Percentiles rank a stretch among this genome's conserved stretches.
Conservation (phyloP, 495 filamentous ascomycete genomes). For the Aspergillus affinis region DNA sequence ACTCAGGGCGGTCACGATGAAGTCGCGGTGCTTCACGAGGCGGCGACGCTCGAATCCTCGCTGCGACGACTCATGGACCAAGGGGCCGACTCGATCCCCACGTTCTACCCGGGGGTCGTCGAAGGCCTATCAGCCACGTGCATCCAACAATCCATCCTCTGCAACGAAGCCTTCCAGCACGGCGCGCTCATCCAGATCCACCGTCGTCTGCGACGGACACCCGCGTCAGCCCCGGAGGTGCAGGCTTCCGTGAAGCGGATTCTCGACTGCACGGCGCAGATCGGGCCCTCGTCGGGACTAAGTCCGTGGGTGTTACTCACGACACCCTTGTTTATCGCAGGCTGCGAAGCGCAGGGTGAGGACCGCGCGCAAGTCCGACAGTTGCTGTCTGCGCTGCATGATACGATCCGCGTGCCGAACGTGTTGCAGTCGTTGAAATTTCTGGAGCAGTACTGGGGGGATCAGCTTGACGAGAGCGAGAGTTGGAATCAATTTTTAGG, state of each 20-base stretch:
- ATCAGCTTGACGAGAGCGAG: constrained; percentile 39
- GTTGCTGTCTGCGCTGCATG: constrained; percentile 38
- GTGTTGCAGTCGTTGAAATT: constrained; percentile 47
- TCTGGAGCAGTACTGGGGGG: constrained; percentile 45
- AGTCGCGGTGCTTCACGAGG: constrained; percentile 28
- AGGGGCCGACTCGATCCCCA: constrained; percentile 29
- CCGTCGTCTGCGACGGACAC: constrained; percentile 37
- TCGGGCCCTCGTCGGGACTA: constrained; percentile 42
- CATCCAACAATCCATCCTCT: constrained; percentile 40
- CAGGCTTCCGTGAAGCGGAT: constrained; percentile 44
- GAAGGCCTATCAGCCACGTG: constrained; percentile 36
- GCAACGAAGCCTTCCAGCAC: constrained; percentile 49
- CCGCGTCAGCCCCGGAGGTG: constrained; percentile 34
- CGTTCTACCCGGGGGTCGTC: constrained; percentile 42
- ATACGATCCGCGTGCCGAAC: constrained; percentile 47
- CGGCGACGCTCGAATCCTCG: constrained; percentile 34
- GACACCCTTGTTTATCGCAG: constrained; percentile 47
- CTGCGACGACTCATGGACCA: constrained; percentile 39
- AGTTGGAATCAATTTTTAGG: constrained; percentile 47
- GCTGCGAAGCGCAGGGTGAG: constrained; percentile 42
- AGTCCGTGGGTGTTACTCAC: constrained; percentile 51
- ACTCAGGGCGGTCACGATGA: constrained; percentile 25
- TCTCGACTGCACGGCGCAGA: constrained; percentile 42
- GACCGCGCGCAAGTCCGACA: constrained; percentile 40
- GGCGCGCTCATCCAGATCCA: constrained; percentile 48